Evolutionary conservation across 495 filamentous ascomycete genomes (phyloP).

Genomic region (Penicillium dipodomyicola): DNA sequence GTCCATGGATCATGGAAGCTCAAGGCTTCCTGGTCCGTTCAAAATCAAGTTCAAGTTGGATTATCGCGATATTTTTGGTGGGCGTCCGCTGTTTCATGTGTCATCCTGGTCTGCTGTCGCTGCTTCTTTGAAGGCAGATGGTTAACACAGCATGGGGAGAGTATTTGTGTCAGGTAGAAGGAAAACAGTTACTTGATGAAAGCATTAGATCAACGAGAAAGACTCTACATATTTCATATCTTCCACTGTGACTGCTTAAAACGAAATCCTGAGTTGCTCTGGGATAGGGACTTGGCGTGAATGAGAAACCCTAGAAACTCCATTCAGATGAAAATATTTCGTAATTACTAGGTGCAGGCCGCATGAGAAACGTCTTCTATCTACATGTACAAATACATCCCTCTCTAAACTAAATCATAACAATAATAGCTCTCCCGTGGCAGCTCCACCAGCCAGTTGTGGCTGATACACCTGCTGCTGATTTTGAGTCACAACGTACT

Average conservation of each 20-base stretch:
- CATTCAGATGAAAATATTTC: background rate
- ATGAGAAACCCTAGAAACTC: background rate
- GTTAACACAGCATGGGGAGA: slow-evolving; percentile 17
- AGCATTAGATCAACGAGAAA: slow-evolving; percentile 31
- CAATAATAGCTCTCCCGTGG: slow-evolving; percentile 50
- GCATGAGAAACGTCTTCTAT: slow-evolving; percentile 16
- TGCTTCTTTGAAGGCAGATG: slow-evolving; percentile 16
- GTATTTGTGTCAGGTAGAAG: slow-evolving; percentile 27
- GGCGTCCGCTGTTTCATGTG: slow-evolving; percentile 28
- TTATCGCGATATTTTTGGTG: slow-evolving; percentile 34
- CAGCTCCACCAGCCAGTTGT: slow-evolving; percentile 47
- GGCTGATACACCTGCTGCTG: slow-evolving; percentile 53
- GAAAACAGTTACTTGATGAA: slow-evolving; percentile 34
- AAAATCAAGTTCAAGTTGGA: slow-evolving; percentile 38
- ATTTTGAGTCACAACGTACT: slow-evolving; percentile 56
- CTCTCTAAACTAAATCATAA: slow-evolving; percentile 29
- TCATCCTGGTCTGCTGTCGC: slow-evolving; percentile 27
- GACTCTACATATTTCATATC: slow-evolving; percentile 9
- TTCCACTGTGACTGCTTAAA: background rate
- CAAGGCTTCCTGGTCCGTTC: slow-evolving; percentile 17
- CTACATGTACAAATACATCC: slow-evolving; percentile 27
- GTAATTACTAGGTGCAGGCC: slow-evolving; percentile 3
- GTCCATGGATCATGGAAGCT: slow-evolving; percentile 19
- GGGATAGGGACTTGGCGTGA: background rate
- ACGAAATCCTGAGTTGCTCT: background rate